Evolutionary conservation across 2,329 filamentous ascomycete species (phyloP), one percentile per base, ranked within the genome.

Genomic region (Penicillium hesseltinei): DNA sequence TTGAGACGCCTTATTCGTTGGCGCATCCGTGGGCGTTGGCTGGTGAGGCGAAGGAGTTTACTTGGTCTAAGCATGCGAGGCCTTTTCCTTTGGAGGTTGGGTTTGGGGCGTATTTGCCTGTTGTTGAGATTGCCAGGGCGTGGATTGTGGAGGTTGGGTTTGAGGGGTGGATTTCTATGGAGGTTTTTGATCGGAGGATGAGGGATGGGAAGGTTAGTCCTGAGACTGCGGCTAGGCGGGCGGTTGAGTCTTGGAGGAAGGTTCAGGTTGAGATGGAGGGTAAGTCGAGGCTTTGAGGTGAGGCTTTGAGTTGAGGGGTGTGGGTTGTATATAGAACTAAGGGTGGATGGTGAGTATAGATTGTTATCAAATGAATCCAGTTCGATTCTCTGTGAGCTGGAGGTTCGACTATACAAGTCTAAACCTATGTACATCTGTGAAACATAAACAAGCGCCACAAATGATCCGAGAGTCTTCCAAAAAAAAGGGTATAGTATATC

Each of bases 101-200:
- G 10, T 29, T 64, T 3, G 66, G 68, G 4, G 69, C 55, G 25
- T 69, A 71, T 47, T 53, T 71, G 57, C 69, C 72, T 11, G 55
- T 73, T 8, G 51, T 54, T 2, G 64, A 71, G n/a, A 64, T 73
- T 31, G 62, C 61, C 4, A 59, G 54, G 42, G 55, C 66, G 0
- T 74, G 69, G 69, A 55, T 75, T 21, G 51, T 68, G 2, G 66
- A 69, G 9, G 69, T 58, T n/a, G 63, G 65, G 1, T 74, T 66
- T 40, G 45, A 29, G 4, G 72, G 71, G 0, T 74, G 71, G 70
- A 61, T 74, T 13, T 73, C 69, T 0, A 58, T 74, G 55, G 72
- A 74, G 58, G 63, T 63, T 5, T 73, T 74, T 58, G 69, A 73
- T 51, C 57, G 68, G 13, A 38, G 31, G 4, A 55, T 56, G 54